A percentile compares a stretch with the other conserved stretches of the same genome.
Evolutionary conservation across 345 rosid genomes (phyloP).

Genomic region (Noccaea bulbosa): DNA sequence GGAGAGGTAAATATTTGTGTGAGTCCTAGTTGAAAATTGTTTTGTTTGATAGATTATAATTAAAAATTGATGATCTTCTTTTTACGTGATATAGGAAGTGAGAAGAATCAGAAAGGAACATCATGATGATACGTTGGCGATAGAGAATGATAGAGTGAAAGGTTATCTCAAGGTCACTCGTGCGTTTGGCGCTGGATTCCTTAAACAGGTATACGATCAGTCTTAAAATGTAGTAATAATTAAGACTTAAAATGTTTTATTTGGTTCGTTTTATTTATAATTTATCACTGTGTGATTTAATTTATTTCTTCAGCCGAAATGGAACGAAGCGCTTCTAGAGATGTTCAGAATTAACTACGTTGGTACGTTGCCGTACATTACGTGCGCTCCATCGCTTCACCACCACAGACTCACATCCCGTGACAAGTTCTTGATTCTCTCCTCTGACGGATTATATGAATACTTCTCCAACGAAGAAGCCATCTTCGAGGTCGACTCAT

Average conservation of each 20-base stretch:
- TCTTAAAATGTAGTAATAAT: no score
- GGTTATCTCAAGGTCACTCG: constrained; percentile 94
- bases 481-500: constrained; percentile 67
- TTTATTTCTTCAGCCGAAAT: constrained; percentile 61
- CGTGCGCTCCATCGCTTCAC: constrained; percentile 71
- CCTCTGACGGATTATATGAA: constrained; percentile 90
- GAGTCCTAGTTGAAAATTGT: neutral
- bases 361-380: constrained; percentile 79
- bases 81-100: constrained; percentile 66
- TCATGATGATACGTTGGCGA: constrained; percentile 66
- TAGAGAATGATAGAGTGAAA: constrained; percentile 78
- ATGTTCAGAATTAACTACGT: constrained; percentile 83
- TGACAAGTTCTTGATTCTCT: constrained; percentile 77
- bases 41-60: neutral
- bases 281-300: neutral
- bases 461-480: constrained; percentile 89
- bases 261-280: neutral
- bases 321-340: constrained; percentile 85
- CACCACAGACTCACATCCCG: constrained; percentile 72
- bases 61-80: neutral
- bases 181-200: constrained; percentile 93
- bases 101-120: constrained; percentile 76
- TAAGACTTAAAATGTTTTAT: no score
- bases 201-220: constrained; percentile 64
- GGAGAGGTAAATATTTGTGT: constrained; percentile 54